Conservation (phyloP, 495 filamentous ascomycete species). For the Tuber microsphaerosporum region DNA sequence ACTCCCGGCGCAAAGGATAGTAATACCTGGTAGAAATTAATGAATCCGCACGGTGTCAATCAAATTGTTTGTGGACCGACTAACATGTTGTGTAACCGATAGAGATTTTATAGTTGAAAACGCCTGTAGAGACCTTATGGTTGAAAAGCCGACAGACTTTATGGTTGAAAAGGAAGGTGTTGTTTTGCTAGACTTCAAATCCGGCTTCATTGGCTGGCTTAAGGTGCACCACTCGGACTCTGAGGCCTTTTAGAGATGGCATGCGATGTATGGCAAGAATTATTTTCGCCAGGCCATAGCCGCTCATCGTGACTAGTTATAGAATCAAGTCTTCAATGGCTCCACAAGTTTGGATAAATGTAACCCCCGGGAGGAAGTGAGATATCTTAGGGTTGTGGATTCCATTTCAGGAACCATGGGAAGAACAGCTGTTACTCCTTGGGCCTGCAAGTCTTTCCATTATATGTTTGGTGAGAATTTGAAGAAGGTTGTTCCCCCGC, state of each 20-base stretch:
- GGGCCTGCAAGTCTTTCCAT: conserved; percentile 57
- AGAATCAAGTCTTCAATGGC: conserved; percentile 53
- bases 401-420: conserved; percentile 24
- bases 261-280: conserved; percentile 42
- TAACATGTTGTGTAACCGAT: conserved; percentile 3
- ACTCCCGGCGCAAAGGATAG: conserved; percentile 43
- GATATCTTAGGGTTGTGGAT: conserved; percentile 19
- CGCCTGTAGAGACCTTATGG: conserved; percentile 46
- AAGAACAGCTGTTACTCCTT: conserved; percentile 62
- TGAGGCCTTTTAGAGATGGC: conserved; percentile 48
- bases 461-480: too few relatives aligned
- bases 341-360: conserved; percentile 39
- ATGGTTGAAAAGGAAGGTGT: conserved; percentile 44
- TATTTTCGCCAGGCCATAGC: conserved; percentile 56
- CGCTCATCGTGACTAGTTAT: conserved; percentile 56
- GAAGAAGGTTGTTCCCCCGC: conserved; percentile 27
- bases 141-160: too few relatives aligned
- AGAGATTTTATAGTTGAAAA: too few relatives aligned
- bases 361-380: conserved; percentile 34
- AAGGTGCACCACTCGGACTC: conserved; percentile 41
- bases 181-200: conserved; percentile 50
- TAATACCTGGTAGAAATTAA: conserved; percentile 57
- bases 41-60: conserved; percentile 41
- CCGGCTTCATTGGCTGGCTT: conserved; percentile 53
- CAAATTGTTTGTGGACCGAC: not conserved